Conservation (phyloP, 139 green algal species). For the Edaphochlamys debaryana region DNA sequence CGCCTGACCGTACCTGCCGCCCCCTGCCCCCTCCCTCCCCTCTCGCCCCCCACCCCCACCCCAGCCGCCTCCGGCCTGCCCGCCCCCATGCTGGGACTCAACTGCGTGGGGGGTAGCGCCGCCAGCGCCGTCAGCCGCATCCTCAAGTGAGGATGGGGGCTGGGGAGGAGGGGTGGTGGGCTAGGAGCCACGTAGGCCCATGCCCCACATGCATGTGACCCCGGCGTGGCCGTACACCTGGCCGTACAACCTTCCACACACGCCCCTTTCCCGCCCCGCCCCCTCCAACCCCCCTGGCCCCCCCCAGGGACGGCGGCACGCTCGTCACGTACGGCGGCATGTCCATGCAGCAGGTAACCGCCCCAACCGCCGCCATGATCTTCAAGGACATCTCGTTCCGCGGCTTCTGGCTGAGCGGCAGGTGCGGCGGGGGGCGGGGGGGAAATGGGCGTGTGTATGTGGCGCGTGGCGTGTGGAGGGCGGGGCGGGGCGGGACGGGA, state of each 20-base stretch:
- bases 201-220: too few relatives aligned
- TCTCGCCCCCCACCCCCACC: too few relatives aligned
- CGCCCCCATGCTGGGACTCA: constrained; percentile 72
- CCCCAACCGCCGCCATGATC: constrained; percentile 83
- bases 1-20: too few relatives aligned
- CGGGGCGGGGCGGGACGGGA: too few relatives aligned
- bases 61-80: constrained; percentile 58
- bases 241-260: too few relatives aligned
- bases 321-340: constrained; percentile 93
- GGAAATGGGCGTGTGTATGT: neutral
- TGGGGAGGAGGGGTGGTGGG: neutral
- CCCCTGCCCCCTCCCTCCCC: too few relatives aligned
- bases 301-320: constrained; percentile 64
- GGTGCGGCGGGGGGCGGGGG: constrained; percentile 13
- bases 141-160: constrained; percentile 38
- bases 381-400: constrained; percentile 87
- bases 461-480: too few relatives aligned
- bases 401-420: constrained; percentile 88
- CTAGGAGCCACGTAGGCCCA: too few relatives aligned
- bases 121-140: constrained; percentile 68
- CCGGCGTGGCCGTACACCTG: too few relatives aligned
- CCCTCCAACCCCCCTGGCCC: too few relatives aligned
- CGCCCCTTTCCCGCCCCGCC: too few relatives aligned
- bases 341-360: constrained; percentile 78
- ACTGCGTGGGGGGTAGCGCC: constrained; percentile 80